Evolutionary conservation across 192 early-diverging fungal genomes (phyloP).

Genomic region (Linnemannia exigua): DNA sequence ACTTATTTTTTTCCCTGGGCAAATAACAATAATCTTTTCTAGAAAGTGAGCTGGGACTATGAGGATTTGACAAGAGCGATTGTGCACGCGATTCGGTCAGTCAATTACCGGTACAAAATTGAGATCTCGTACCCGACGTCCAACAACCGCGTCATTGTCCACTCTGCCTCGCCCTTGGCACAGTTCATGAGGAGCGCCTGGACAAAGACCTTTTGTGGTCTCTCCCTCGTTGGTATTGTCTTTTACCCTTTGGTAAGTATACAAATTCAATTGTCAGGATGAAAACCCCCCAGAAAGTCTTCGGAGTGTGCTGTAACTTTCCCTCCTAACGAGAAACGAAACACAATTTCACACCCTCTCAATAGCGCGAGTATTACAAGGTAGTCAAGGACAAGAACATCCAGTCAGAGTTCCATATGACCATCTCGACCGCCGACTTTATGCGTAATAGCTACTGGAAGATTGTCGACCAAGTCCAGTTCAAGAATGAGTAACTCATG

Average conservation of each 20-base stretch:
- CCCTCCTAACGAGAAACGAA: no score
- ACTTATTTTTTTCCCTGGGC: background rate
- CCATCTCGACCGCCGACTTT: slow-evolving; percentile 41
- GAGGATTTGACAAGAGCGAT: slow-evolving; percentile 53
- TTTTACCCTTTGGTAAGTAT: slow-evolving; percentile 51
- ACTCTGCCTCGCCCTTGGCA: slow-evolving; percentile 40
- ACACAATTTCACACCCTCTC: no score
- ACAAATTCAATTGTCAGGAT: background rate
- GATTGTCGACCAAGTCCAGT: slow-evolving; percentile 50
- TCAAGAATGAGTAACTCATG: slow-evolving; percentile 23
- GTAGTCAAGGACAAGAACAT: slow-evolving; percentile 38
- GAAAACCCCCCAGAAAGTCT: no score
- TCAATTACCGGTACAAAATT: slow-evolving; percentile 48
- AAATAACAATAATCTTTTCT: background rate
- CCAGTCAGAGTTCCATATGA: slow-evolving; percentile 56
- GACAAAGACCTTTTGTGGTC: slow-evolving; percentile 41
- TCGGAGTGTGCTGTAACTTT: no score
- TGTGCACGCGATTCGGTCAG: slow-evolving; percentile 42
- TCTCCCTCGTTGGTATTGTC: slow-evolving; percentile 44
- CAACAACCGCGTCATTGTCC: slow-evolving; percentile 45
- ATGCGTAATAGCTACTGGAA: slow-evolving; percentile 38
- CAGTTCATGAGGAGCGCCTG: slow-evolving; percentile 36
- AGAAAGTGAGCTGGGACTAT: slow-evolving; percentile 57
- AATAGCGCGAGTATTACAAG: slow-evolving; percentile 46
- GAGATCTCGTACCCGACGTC: slow-evolving; percentile 54